Base-by-base conservation (phyloP, 139 green algal genomes). In the Micromonas commoda region DNA sequence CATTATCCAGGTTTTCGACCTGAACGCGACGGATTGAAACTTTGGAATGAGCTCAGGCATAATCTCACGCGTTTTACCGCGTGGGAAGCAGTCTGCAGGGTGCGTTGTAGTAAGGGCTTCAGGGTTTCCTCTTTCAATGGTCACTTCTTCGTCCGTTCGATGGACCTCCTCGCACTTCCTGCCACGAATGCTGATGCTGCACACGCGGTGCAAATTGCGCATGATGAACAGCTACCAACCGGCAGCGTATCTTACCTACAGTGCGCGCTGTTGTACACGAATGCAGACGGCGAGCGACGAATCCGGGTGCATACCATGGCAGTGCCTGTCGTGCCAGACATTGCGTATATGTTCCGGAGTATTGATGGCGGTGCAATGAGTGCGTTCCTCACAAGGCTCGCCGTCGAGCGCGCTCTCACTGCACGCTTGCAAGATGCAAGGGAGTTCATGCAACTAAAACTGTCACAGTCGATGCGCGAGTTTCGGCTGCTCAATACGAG, bases 21-120 rank as follows among this genome's bases (percentile, higher is more conserved):
- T 1, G 68, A 84, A 29, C 83, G 86, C 38, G 90, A 97, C 77
- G 90, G 82, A 0, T n/a, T 73, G 51, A 94, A 92, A 87, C 85
- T 97, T 54, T 16, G 60, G 5, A 82, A 79, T 0, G 91, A 96
- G 79, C 34, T 97, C 0, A 28, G 0, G 35, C 88, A 91, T 81
- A 97, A 97, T 88, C 86, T 99, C 35, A 89, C 79, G 0, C 87
- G 96, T 2, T 82, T 86, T 29, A 93, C 91, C 24, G 92, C 81
- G 23, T 98, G 94, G 95, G 94, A 98, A 86, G 94, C 91, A 0
- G 96, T 99, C 20, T 98, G 99, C 94, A 90, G 96, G 75, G 91
- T 99, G 34, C 83, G 90, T 1, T 87, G 81, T 71, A 75, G 80
- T 37, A 84, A 86, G 66, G 84, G 94, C 3, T 84, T 98, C 60